Percentiles rank a stretch among this genome's conserved stretches.
Evolutionary conservation across 129 eudicot genomes (phyloP).

Genomic region (Artemisia tridentata): DNA sequence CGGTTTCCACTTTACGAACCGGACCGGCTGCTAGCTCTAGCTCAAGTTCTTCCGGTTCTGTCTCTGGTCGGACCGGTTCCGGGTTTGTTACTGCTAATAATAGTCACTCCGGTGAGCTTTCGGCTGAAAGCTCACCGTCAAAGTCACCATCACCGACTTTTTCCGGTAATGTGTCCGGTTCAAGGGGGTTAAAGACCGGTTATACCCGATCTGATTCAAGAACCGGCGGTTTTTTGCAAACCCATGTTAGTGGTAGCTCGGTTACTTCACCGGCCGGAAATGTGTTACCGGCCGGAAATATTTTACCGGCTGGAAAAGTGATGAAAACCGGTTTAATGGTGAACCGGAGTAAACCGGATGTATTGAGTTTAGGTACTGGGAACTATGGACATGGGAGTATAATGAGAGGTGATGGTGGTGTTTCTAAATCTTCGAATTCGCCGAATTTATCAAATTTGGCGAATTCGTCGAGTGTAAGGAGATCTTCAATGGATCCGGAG

Average conservation of each 20-base stretch:
- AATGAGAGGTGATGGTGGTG: conserved; percentile 56
- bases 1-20: conserved; percentile 63
- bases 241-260: conserved; percentile 24
- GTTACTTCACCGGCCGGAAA: conserved; percentile 57
- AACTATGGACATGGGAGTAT: conserved; percentile 92
- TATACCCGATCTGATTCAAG: conserved; percentile 51
- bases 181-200: conserved; percentile 36
- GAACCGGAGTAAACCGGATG: conserved; percentile 48
- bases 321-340: conserved; percentile 61
- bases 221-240: conserved; percentile 11
- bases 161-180: conserved; percentile 22
- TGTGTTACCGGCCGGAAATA: conserved; percentile 70
- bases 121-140: conserved; percentile 53
- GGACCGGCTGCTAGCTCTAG: conserved; percentile 39
- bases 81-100: conserved; percentile 17
- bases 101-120: conserved; percentile 71
- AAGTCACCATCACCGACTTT: conserved; percentile 32
- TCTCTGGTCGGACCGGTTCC: conserved; percentile 49
- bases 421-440: not conserved
- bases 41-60: conserved; percentile 89
- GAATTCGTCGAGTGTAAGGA: conserved; percentile 3
- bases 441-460: conserved; percentile 1
- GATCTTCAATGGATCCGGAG: conserved; percentile 46
- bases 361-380: conserved; percentile 60
- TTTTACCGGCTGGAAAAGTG: conserved; percentile 66